Percentiles rank a stretch among this genome's conserved stretches.
Evolutionary conservation across 2,329 filamentous ascomycete species (phyloP).

Genomic region (Verticillium zaregamsianum): DNA sequence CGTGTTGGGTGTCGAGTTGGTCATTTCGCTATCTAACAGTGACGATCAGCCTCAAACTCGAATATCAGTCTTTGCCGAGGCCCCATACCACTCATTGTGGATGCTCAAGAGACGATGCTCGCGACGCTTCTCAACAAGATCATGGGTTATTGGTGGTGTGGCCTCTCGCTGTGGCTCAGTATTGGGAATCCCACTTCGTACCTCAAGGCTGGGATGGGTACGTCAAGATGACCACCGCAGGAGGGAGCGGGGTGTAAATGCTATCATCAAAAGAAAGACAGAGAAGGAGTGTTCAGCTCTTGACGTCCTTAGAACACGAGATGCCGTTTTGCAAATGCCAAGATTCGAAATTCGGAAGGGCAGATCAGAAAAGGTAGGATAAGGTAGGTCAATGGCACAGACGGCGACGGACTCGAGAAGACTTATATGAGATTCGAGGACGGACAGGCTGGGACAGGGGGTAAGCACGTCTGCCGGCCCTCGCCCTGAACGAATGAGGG

Average conservation of each 20-base stretch:
- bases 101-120: background rate
- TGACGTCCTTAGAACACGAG: background rate
- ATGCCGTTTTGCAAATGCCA: background rate
- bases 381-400: background rate
- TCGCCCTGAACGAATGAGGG: background rate
- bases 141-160: conserved; percentile 13
- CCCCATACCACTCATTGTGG: background rate
- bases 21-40: conserved; percentile 15
- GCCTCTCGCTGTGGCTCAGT: conserved; percentile 21
- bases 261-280: background rate
- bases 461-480: background rate
- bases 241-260: background rate
- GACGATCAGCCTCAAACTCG: conserved; percentile 6
- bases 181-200: conserved; percentile 3
- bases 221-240: background rate
- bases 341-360: background rate
- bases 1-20: conserved; percentile 43
- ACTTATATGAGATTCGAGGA: background rate
- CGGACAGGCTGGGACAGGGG: background rate
- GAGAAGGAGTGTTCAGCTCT: background rate
- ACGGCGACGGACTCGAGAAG: background rate
- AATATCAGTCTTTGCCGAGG: background rate
- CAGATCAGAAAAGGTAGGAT: background rate
- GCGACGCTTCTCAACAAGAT: background rate
- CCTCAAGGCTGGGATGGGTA: background rate